These are phyloP conservation scores for Sabuloglossum arenarium DNA, from an alignment of 495 filamentous ascomycete species.

Conservation along the genomic window DNA sequence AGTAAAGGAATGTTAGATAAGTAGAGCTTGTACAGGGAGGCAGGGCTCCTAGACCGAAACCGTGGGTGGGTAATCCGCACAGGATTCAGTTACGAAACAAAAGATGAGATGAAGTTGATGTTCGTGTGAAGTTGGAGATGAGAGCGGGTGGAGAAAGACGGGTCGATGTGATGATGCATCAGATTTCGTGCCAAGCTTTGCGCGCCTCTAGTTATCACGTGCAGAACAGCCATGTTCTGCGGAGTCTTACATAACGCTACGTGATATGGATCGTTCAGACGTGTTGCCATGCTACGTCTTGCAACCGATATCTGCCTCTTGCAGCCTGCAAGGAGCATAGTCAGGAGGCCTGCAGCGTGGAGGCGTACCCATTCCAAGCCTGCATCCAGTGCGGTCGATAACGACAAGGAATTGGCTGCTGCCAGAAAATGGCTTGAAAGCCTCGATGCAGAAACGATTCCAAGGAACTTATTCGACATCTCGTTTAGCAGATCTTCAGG, in stretches of 20 bases:
- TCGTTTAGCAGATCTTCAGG: slow-evolving; percentile 75
- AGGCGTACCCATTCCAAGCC: neutral
- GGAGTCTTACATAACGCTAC: too few relatives aligned
- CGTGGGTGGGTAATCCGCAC: neutral
- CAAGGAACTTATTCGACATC: slow-evolving; percentile 39
- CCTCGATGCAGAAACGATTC: slow-evolving; percentile 41
- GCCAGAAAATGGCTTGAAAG: slow-evolving; percentile 57
- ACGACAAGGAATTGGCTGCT: slow-evolving; percentile 37
- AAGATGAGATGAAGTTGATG: neutral
- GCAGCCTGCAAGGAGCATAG: neutral
- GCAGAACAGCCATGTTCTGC: too few relatives aligned
- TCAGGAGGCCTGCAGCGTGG: neutral
- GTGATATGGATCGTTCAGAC: neutral
- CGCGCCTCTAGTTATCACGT: neutral
- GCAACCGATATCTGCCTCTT: neutral
- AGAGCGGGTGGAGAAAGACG: neutral
- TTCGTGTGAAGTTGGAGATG: neutral
- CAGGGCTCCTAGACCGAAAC: neutral
- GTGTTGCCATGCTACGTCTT: neutral
- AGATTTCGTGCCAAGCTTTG: neutral
- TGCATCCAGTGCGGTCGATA: neutral
- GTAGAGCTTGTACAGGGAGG: neutral
- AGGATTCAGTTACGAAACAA: neutral
- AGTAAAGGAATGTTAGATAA: neutral
- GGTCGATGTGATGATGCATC: neutral